These are phyloP conservation scores for Kockovaella imperatae DNA, from an alignment of 768 basidiomycete species.

Conservation along the genomic window DNA sequence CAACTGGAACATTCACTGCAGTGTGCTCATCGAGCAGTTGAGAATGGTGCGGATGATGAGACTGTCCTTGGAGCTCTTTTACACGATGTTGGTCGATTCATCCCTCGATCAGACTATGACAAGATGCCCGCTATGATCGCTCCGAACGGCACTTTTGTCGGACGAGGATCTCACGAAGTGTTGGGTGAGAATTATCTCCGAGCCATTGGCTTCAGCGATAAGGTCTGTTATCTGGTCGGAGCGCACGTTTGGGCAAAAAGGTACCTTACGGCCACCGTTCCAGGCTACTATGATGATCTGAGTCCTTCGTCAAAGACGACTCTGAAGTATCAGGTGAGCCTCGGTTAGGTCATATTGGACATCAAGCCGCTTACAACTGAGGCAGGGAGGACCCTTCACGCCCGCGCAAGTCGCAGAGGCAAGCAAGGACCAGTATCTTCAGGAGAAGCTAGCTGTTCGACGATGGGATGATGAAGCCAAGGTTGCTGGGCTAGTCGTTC, in stretches of 20 bases:
- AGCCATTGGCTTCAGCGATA: slow-evolving; percentile 6
- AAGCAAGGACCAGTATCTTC: slow-evolving; percentile 1
- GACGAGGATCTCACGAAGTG: slow-evolving; percentile 5
- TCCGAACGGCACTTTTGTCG: slow-evolving; percentile 1
- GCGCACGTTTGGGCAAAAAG: slow-evolving; percentile 13
- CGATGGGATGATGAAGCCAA: slow-evolving; percentile 13
- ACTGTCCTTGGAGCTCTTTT: slow-evolving; percentile 7
- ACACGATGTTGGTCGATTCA: slow-evolving; percentile 12
- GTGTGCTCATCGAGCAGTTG: slow-evolving; percentile 3
- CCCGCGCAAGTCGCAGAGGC: slow-evolving; percentile 3
- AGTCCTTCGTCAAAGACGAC: slow-evolving; percentile 3
- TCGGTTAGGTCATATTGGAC: not conserved
- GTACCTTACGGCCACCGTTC: slow-evolving; percentile 9
- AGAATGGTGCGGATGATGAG: slow-evolving; percentile 6
- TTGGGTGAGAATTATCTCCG: slow-evolving; percentile 7
- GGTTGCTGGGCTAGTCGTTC: too few species aligned
- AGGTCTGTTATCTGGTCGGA: slow-evolving; percentile 11
- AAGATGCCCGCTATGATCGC: too few species aligned
- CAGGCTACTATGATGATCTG: slow-evolving; percentile 3
- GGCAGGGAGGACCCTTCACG: slow-evolving; percentile 9
- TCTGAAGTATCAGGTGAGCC: slow-evolving; percentile 6
- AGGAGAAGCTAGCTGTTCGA: slow-evolving; percentile 10
- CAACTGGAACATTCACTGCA: slow-evolving; percentile 11
- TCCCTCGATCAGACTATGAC: slow-evolving; percentile 5
- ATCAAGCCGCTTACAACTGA: too few species aligned